These are phyloP conservation scores for Yarrowia keelungensis DNA, from an alignment of 805 yeast species.

Conservation along the genomic window DNA sequence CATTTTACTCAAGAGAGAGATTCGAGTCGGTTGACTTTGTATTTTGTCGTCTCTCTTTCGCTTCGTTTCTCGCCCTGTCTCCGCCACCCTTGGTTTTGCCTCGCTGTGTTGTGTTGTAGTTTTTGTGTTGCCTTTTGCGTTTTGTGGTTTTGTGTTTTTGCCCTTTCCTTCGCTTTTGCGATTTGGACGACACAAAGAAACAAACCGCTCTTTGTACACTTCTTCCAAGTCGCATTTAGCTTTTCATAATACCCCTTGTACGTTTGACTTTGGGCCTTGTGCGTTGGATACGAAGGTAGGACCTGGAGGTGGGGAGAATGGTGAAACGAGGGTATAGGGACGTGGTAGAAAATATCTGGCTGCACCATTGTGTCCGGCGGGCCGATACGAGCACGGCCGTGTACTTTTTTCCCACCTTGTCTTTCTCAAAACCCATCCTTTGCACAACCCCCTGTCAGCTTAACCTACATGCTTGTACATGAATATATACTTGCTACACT, in stretches of 20 bases:
- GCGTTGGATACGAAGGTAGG: conserved; percentile 39
- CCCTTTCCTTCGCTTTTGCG: conserved; percentile 5
- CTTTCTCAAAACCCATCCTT: not conserved
- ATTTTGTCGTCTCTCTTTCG: conserved; percentile 1
- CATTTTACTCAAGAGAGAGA: not conserved
- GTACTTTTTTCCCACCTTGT: not conserved
- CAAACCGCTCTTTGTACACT: conserved; percentile 28
- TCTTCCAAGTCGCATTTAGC: conserved; percentile 1
- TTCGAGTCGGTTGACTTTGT: not conserved
- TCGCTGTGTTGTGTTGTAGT: conserved; percentile 1
- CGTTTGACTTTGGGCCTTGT: conserved; percentile 30
- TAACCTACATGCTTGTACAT: conserved; percentile 34
- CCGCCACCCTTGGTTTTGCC: conserved; percentile 23
- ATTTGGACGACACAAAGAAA: not conserved
- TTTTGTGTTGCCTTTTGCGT: conserved; percentile 3
- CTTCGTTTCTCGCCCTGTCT: conserved; percentile 21
- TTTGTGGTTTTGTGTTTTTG: conserved; percentile 11
- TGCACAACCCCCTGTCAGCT: conserved; percentile 17
- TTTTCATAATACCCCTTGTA: conserved; percentile 36
- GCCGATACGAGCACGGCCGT: not conserved
- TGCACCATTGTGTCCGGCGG: not conserved
- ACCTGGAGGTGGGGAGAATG: conserved; percentile 23
- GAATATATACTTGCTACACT: conserved; percentile 34
- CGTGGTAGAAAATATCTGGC: not conserved
- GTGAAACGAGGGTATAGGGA: not conserved